These are phyloP conservation scores for Lipomyces orientalis DNA, from an alignment of 805 yeast genomes.

Conservation along the genomic window DNA sequence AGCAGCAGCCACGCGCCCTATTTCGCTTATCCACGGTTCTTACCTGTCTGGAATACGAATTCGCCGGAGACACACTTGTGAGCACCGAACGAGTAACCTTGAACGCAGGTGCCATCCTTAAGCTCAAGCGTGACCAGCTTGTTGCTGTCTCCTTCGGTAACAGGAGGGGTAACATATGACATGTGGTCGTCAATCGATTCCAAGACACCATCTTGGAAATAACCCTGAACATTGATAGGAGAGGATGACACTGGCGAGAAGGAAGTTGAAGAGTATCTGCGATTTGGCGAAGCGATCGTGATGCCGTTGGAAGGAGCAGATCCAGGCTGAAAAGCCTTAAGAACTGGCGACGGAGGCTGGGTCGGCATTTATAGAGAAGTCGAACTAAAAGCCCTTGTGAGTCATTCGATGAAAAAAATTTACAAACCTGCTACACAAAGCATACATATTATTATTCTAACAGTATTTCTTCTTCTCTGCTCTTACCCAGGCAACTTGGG, in stretches of 20 bases:
- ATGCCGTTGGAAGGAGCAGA: constrained; percentile 21
- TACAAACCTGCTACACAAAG: not conserved
- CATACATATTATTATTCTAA: not conserved
- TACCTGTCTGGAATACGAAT: constrained; percentile 95
- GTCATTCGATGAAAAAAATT: too few relatives aligned
- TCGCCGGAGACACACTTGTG: constrained; percentile 92
- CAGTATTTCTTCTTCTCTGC: constrained; percentile 17
- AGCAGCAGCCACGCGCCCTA: constrained; percentile 10
- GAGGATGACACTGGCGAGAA: constrained; percentile 25
- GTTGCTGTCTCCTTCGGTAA: constrained; percentile 23
- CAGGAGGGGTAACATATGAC: constrained; percentile 26
- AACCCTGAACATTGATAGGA: constrained; percentile 18
- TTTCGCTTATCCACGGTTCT: not conserved
- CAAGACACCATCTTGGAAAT: constrained; percentile 12
- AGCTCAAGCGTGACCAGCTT: constrained; percentile 38
- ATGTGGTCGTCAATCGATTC: constrained; percentile 14
- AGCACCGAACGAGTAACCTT: constrained; percentile 96
- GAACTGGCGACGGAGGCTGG: constrained; percentile 29
- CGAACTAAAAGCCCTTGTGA: not conserved
- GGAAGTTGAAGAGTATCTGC: constrained; percentile 27
- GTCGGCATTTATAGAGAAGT: constrained; percentile 21
- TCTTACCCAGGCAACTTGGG: constrained; percentile 17
- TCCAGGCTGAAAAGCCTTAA: constrained; percentile 22
- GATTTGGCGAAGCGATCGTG: constrained; percentile 22
- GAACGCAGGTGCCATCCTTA: constrained; percentile 84